phyloP scores from a whole-genome alignment of 305 asterid species.

The Fraxinus albicans region DNA sequence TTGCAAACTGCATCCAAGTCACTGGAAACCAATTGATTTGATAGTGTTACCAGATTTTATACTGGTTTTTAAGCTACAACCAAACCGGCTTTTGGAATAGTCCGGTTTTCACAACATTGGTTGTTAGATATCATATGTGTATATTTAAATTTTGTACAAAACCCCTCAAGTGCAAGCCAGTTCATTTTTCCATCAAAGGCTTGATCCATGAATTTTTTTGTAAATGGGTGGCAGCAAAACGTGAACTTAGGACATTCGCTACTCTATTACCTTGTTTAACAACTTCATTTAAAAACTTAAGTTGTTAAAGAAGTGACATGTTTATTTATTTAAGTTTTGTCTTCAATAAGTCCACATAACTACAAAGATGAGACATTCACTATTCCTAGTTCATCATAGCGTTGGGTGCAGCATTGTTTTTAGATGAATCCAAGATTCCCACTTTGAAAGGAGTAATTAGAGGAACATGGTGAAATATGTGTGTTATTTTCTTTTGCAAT shows the following conservation, averaged over 20 bases:
- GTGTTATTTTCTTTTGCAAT: not conserved
- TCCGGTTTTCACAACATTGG: not conserved
- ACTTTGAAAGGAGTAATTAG: not conserved
- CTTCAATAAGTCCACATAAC: not conserved
- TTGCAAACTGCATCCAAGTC: not conserved
- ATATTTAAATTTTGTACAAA: not conserved
- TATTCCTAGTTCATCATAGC: slow-evolving; percentile 6
- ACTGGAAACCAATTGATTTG: not conserved
- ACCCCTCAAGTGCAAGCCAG: not conserved
- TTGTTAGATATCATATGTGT: not conserved
- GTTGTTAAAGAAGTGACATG: not conserved
- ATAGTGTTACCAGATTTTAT: not conserved
- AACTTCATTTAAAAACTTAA: not conserved
- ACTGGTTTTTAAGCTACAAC: not conserved
- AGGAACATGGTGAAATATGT: not conserved
- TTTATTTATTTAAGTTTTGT: not conserved
- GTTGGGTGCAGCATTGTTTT: not conserved
- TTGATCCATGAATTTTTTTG: not conserved
- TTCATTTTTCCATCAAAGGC: not conserved
- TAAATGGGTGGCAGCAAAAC: not conserved
- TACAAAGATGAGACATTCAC: slow-evolving; percentile 5
- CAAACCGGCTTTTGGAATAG: not conserved
- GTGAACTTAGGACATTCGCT: not conserved
- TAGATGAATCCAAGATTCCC: not conserved
- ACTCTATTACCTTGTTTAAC: not conserved